These are phyloP conservation scores for Malassezia cuniculi DNA, from an alignment of 1,284 basidiomycete species.

Conservation along the genomic window DNA sequence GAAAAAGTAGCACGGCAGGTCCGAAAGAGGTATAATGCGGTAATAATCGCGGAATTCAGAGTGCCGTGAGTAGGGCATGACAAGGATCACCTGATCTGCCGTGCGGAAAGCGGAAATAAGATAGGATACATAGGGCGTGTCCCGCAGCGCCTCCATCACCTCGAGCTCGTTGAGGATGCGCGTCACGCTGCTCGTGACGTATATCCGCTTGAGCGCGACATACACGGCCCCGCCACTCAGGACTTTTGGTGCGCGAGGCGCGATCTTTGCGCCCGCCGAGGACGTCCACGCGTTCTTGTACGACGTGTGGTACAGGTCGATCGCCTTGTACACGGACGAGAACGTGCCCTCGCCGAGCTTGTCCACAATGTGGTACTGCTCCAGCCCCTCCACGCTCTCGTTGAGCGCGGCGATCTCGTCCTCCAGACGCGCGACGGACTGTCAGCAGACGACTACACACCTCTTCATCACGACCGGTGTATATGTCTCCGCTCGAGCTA, in stretches of 20 bases:
- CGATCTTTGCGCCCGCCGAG: constrained; percentile 5
- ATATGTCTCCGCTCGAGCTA: constrained; percentile 1
- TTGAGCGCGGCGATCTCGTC: constrained; percentile 53
- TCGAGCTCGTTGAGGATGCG: constrained; percentile 85
- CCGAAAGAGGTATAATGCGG: constrained; percentile 56
- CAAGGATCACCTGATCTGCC: constrained; percentile 79
- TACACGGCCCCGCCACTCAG: constrained; percentile 50
- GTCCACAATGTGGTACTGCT: constrained; percentile 70
- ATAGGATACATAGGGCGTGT: constrained; percentile 48
- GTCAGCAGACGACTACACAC: background rate
- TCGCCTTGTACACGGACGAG: constrained; percentile 93
- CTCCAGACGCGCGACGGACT: constrained; percentile 23
- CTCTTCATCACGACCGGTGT: constrained; percentile 12
- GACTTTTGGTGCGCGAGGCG: constrained; percentile 3
- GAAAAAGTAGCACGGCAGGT: constrained; percentile 74
- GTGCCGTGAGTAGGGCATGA: constrained; percentile 87
- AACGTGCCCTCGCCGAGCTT: constrained; percentile 91
- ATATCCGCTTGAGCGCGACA: constrained; percentile 91
- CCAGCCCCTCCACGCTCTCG: constrained; percentile 56
- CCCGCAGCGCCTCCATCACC: constrained; percentile 66
- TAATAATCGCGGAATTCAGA: constrained; percentile 82
- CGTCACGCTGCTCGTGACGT: constrained; percentile 84
- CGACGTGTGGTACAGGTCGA: constrained; percentile 62
- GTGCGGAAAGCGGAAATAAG: constrained; percentile 86
- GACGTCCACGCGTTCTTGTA: constrained; percentile 71